Conservation (phyloP, 2,329 filamentous ascomycete genomes). For the Colletotrichum sp. region DNA sequence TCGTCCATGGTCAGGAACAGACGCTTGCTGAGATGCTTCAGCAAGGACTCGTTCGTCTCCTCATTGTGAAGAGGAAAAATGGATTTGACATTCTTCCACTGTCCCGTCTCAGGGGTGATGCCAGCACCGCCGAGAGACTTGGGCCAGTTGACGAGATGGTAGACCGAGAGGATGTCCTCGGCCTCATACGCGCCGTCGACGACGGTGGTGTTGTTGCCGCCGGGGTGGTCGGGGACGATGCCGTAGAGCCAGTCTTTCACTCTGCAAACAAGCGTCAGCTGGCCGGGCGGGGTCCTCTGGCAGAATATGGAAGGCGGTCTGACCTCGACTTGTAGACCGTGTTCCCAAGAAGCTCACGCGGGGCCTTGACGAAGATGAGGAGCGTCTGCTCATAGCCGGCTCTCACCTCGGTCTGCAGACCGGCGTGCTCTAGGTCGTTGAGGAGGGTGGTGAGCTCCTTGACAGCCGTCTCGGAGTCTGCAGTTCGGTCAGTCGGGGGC, state of each 20-base stretch:
- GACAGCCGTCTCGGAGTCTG: constrained; percentile 38
- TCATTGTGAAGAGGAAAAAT: constrained; percentile 70
- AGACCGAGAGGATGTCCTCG: constrained; percentile 73
- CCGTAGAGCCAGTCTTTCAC: constrained; percentile 79
- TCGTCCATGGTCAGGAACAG: constrained; percentile 54
- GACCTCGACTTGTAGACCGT: constrained; percentile 72
- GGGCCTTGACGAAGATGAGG: constrained; percentile 69
- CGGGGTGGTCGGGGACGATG: constrained; percentile 68
- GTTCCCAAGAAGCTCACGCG: constrained; percentile 65
- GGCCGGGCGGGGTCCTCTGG: not conserved
- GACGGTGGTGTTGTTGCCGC: constrained; percentile 56
- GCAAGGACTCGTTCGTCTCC: constrained; percentile 57
- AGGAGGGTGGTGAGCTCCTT: constrained; percentile 52
- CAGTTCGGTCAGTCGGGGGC: not conserved
- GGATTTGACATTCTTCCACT: constrained; percentile 65
- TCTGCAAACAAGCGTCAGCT: constrained; percentile 40
- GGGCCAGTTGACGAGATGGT: constrained; percentile 68
- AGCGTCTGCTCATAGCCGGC: constrained; percentile 71
- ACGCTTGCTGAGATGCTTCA: constrained; percentile 60
- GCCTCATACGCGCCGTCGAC: constrained; percentile 60
- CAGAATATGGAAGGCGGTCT: not conserved
- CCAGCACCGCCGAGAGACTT: constrained; percentile 65
- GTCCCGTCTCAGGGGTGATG: constrained; percentile 60
- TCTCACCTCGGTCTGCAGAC: constrained; percentile 74
- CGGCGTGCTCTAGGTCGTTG: constrained; percentile 63